Evolutionary conservation across 2,329 filamentous ascomycete species (phyloP).

Genomic region (Tolypocladium tropicale): DNA sequence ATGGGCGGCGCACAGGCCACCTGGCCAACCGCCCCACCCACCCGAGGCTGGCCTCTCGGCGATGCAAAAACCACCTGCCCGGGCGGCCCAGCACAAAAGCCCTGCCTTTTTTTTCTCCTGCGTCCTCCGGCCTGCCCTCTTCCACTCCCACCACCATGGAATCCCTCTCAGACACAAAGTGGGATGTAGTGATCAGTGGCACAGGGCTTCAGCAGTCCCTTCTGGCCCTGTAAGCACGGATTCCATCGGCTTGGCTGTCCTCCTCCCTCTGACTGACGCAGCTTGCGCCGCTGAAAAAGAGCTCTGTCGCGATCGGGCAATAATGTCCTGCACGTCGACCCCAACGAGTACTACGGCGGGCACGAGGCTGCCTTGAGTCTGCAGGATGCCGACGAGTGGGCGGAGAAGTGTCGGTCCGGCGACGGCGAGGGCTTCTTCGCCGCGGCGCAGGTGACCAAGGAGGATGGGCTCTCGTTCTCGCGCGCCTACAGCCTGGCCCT

Average conservation of each 20-base stretch:
- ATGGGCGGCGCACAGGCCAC: not conserved
- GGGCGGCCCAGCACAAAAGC: constrained; percentile 6
- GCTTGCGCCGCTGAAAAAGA: constrained; percentile 40
- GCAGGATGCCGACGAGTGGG: constrained; percentile 72
- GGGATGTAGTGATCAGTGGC: constrained; percentile 72
- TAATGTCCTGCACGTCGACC: constrained; percentile 82
- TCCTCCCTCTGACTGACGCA: constrained; percentile 22
- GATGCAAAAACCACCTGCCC: constrained; percentile 7
- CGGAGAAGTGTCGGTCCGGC: constrained; percentile 24
- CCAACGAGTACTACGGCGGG: constrained; percentile 80
- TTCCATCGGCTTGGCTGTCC: constrained; percentile 19
- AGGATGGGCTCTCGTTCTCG: constrained; percentile 44
- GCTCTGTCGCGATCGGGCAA: constrained; percentile 86
- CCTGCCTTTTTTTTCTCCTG: constrained; percentile 8
- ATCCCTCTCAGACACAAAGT: constrained; percentile 60
- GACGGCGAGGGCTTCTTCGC: constrained; percentile 15
- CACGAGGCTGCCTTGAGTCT: constrained; percentile 77
- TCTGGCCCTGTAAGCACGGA: constrained; percentile 58
- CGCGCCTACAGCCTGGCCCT: constrained; percentile 76
- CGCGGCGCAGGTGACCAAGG: constrained; percentile 23
- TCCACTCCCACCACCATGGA: constrained; percentile 47
- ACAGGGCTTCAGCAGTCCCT: constrained; percentile 72
- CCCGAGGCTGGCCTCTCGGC: not conserved
- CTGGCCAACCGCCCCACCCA: not conserved
- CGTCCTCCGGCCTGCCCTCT: constrained; percentile 5